A percentile compares a stretch with the other conserved stretches of the same genome.
Conservation (phyloP, 495 filamentous ascomycete genomes). For the Penicillium tannophilum region DNA sequence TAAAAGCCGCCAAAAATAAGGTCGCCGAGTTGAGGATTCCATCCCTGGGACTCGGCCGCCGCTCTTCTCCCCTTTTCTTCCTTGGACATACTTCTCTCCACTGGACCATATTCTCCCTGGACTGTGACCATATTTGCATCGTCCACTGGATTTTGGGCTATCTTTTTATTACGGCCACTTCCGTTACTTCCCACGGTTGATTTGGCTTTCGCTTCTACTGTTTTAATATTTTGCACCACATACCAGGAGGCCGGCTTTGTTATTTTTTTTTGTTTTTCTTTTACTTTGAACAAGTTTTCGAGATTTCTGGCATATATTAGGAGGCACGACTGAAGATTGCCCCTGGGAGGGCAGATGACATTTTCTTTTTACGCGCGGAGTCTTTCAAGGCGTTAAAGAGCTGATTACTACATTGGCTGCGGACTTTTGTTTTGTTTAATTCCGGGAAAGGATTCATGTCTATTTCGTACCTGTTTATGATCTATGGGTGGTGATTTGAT, state of each 20-base stretch:
- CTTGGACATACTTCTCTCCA: conserved; percentile 21
- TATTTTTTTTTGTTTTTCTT: conserved; percentile 14
- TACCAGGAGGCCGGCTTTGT: conserved; percentile 20
- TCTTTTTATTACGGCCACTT: not conserved
- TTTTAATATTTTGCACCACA: conserved; percentile 31
- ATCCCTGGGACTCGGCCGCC: conserved; percentile 19
- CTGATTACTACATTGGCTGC: not conserved
- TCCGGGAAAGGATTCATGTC: conserved; percentile 12
- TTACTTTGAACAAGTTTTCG: conserved; percentile 10
- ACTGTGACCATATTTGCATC: conserved; percentile 15
- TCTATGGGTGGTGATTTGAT: conserved; percentile 24
- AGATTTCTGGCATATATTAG: conserved; percentile 9
- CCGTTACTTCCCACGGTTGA: conserved; percentile 2
- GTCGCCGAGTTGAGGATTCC: not conserved
- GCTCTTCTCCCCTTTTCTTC: conserved; percentile 7
- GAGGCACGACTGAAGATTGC: not conserved
- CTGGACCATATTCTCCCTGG: conserved; percentile 1
- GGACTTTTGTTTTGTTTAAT: conserved; percentile 13
- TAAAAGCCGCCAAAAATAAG: conserved; percentile 8
- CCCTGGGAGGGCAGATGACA: not conserved
- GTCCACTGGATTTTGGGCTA: conserved; percentile 15
- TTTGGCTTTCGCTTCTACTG: conserved; percentile 20
- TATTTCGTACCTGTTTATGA: conserved; percentile 14
- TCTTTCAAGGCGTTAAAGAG: not conserved
- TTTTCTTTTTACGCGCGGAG: not conserved